Conservation (phyloP, 1,284 basidiomycete species). For the Ceratobasidium sp. region DNA sequence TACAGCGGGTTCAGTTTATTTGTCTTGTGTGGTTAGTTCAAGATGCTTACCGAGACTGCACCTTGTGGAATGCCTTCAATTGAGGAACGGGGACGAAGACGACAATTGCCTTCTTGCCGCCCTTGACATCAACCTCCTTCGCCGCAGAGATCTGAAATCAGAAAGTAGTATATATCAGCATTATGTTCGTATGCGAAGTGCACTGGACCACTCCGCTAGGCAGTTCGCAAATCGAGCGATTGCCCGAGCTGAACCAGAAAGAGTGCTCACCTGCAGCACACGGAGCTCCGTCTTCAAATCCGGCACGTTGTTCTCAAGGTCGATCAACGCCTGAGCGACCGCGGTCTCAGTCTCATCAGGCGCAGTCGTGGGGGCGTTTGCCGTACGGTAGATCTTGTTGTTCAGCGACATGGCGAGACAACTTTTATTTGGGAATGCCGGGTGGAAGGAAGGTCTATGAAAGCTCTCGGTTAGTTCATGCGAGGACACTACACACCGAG, state of each 20-base stretch:
- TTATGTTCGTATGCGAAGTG: too few relatives aligned
- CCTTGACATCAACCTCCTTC: slow-evolving; percentile 98
- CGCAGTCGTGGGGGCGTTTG: slow-evolving; percentile 90
- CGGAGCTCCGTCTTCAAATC: slow-evolving; percentile 98
- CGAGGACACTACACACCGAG: neutral
- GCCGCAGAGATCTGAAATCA: slow-evolving; percentile 84
- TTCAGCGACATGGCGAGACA: slow-evolving; percentile 26
- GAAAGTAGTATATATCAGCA: too few relatives aligned
- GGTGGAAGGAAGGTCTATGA: slow-evolving; percentile 11
- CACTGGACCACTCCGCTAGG: too few relatives aligned
- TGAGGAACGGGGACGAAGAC: slow-evolving; percentile 98
- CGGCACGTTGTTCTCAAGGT: slow-evolving; percentile 97
- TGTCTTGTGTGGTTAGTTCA: too few relatives aligned
- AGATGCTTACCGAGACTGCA: slow-evolving; percentile 94
- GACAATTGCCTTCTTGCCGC: slow-evolving; percentile 99
- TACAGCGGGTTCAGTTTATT: slow-evolving; percentile 53
- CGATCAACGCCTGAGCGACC: slow-evolving; percentile 96
- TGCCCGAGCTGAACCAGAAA: neutral
- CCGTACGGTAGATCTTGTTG: slow-evolving; percentile 93
- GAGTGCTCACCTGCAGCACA: slow-evolving; percentile 76
- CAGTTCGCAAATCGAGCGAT: neutral
- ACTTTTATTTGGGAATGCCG: slow-evolving; percentile 24
- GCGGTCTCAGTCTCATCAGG: slow-evolving; percentile 93
- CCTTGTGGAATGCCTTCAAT: slow-evolving; percentile 98
- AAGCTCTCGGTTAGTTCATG: neutral